Conservation (phyloP, 306 rosid species). For the Chamaecrista fasciculata region DNA sequence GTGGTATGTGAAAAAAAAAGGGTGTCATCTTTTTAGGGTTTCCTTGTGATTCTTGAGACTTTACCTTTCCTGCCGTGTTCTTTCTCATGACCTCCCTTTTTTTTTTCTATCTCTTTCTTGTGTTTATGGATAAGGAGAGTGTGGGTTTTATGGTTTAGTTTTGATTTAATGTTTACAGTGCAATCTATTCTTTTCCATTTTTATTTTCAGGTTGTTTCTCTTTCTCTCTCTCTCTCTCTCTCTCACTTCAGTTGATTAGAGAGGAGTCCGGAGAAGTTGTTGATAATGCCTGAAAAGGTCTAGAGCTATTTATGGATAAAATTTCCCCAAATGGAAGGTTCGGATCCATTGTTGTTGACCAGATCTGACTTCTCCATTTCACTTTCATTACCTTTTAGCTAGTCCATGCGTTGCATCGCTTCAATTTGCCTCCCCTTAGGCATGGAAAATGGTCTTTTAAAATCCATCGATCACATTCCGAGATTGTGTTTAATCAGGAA, state of each 20-base stretch:
- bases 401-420: slow-evolving; percentile 41
- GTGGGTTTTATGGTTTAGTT: slow-evolving; percentile 42
- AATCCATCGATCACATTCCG: slow-evolving; percentile 48
- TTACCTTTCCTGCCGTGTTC: slow-evolving; percentile 52
- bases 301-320: slow-evolving; percentile 32
- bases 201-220: slow-evolving; percentile 48
- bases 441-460: slow-evolving; percentile 58
- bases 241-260: slow-evolving; percentile 50
- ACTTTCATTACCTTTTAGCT: slow-evolving; percentile 50
- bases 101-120: slow-evolving; percentile 54
- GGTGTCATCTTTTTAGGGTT: slow-evolving; percentile 54
- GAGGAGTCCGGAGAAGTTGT: slow-evolving; percentile 50
- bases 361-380: slow-evolving; percentile 73
- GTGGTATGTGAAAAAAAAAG: slow-evolving; percentile 40
- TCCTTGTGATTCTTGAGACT: slow-evolving; percentile 83
- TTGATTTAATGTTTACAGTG: slow-evolving; percentile 31
- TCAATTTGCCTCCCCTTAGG: slow-evolving; percentile 41
- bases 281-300: slow-evolving; percentile 42
- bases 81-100: slow-evolving; percentile 65
- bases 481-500: slow-evolving; percentile 49
- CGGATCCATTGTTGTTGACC: slow-evolving; percentile 70
- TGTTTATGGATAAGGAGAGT: slow-evolving; percentile 59
- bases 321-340: slow-evolving; percentile 48
- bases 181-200: slow-evolving; percentile 32
- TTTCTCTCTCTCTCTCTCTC: no score